These are phyloP conservation scores for Kingdonia uniflora DNA, from an alignment of 164 flowering plant species.

Conservation along the genomic window DNA sequence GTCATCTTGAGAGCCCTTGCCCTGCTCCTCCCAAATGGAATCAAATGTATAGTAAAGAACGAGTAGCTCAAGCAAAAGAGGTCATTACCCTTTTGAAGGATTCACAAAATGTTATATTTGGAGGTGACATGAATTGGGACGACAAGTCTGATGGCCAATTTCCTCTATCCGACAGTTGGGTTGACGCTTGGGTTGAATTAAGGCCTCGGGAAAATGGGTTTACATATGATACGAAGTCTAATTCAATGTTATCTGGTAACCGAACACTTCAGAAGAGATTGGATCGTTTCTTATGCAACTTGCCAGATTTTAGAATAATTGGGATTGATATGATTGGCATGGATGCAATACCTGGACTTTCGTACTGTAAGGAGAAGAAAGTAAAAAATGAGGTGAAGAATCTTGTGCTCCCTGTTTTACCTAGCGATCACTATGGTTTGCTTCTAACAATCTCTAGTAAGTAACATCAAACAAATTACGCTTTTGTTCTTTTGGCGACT, in stretches of 20 bases:
- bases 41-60: conserved; percentile 86
- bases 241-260: conserved; percentile 79
- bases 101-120: conserved; percentile 56
- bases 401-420: conserved; percentile 77
- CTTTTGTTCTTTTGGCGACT: neutral
- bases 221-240: conserved; percentile 90
- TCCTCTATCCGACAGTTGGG: conserved; percentile 69
- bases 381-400: conserved; percentile 36
- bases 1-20: conserved; percentile 96
- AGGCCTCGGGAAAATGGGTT: conserved; percentile 72
- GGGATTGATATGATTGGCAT: conserved; percentile 68
- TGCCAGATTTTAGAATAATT: conserved; percentile 49
- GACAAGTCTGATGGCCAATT: conserved; percentile 76
- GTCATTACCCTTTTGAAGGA: conserved; percentile 36
- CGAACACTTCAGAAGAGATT: conserved; percentile 65
- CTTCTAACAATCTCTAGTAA: conserved; percentile 41
- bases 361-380: conserved; percentile 71
- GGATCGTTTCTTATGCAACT: conserved; percentile 57
- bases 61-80: conserved; percentile 80
- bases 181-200: conserved; percentile 71
- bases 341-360: conserved; percentile 68
- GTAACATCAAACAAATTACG: neutral
- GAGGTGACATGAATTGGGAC: conserved; percentile 99
- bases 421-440: conserved; percentile 95
- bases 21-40: conserved; percentile 91